phyloP scores from a whole-genome alignment of 1,284 basidiomycete genomes.

The Flammula alnicola region DNA sequence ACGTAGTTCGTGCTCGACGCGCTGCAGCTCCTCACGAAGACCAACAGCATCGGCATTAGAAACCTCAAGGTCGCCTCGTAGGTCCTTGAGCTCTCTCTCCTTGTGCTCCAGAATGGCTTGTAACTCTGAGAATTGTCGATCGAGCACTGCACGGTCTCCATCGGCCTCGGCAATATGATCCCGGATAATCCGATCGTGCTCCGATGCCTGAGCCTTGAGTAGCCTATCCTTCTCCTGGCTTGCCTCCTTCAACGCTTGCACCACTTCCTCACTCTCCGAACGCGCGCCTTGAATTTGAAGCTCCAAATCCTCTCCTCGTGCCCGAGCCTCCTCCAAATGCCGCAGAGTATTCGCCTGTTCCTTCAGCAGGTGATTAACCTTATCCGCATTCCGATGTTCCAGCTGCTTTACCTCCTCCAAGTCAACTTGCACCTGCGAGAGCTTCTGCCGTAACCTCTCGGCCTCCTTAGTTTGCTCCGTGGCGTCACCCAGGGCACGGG shows the following conservation, averaged over 20 bases:
- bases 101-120: slow-evolving; percentile 64
- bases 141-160: slow-evolving; percentile 87
- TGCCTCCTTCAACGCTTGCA: slow-evolving; percentile 67
- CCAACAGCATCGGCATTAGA: slow-evolving; percentile 66
- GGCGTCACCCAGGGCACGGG: slow-evolving; percentile 69
- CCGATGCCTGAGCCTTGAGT: slow-evolving; percentile 72
- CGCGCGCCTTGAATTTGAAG: slow-evolving; percentile 71
- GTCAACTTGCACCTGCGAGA: slow-evolving; percentile 63
- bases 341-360: slow-evolving; percentile 74
- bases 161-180: slow-evolving; percentile 92
- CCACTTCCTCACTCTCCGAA: slow-evolving; percentile 68
- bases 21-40: slow-evolving; percentile 72
- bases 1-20: slow-evolving; percentile 68
- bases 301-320: slow-evolving; percentile 74
- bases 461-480: slow-evolving; percentile 66
- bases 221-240: slow-evolving; percentile 77
- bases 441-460: slow-evolving; percentile 72
- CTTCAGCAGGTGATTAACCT: slow-evolving; percentile 67
- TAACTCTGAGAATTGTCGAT: slow-evolving; percentile 83
- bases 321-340: slow-evolving; percentile 75
- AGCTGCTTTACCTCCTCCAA: slow-evolving; percentile 76
- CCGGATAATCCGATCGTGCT: slow-evolving; percentile 83
- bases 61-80: slow-evolving; percentile 59
- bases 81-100: slow-evolving; percentile 64
- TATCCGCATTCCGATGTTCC: slow-evolving; percentile 67